Percentiles rank a stretch among this genome's conserved stretches.
Conservation (phyloP, 352 stramenopile genomes). For the Globisporangium irregulare region DNA sequence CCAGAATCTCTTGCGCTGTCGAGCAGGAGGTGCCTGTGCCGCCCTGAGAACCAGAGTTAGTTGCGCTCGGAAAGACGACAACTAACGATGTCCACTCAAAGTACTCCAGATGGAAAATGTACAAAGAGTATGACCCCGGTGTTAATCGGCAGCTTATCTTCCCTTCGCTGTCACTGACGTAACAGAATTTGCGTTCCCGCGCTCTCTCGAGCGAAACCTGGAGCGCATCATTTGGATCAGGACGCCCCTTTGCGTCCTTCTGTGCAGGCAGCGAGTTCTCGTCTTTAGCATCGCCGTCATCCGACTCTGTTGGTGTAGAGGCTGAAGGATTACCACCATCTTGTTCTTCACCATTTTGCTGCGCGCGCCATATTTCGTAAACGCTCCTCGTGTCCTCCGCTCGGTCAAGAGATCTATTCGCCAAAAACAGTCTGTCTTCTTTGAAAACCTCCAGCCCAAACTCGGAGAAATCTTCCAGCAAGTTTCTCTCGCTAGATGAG, state of each 20-base stretch:
- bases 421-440: conserved; percentile 1
- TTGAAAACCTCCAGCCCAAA: conserved; percentile 28
- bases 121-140: conserved; percentile 63
- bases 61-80: conserved; percentile 52
- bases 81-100: conserved; percentile 69
- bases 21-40: conserved; percentile 22
- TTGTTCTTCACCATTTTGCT: neutral
- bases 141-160: conserved; percentile 34
- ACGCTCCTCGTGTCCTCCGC: conserved; percentile 5
- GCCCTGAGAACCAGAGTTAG: conserved; percentile 35
- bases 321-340: neutral
- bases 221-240: conserved; percentile 5
- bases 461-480: conserved; percentile 38
- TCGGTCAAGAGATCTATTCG: neutral
- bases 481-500: conserved; percentile 47
- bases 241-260: neutral
- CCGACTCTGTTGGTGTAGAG: neutral
- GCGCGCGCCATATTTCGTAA: conserved; percentile 24
- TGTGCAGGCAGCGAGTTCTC: neutral
- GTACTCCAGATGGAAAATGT: conserved; percentile 68
- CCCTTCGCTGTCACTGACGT: conserved; percentile 39
- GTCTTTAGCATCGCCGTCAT: neutral
- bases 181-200: conserved; percentile 20
- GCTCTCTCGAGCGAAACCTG: conserved; percentile 11
- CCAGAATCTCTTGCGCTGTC: conserved; percentile 46